A percentile compares a stretch with the other conserved stretches of the same genome.
Conservation (phyloP, 139 green algal genomes). For the Chlamydomonas incerta region DNA sequence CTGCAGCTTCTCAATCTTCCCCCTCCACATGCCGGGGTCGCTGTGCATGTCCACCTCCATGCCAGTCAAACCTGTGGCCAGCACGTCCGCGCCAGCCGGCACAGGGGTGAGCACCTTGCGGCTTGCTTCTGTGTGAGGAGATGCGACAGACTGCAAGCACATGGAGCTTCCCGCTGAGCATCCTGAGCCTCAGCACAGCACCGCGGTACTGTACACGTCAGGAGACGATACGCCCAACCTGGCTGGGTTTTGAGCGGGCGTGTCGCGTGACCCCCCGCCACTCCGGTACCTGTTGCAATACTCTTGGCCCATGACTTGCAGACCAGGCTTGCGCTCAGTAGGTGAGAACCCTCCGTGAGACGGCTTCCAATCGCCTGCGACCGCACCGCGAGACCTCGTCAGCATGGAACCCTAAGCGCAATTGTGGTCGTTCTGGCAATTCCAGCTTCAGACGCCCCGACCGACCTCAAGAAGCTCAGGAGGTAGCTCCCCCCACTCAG, state of each 20-base stretch:
- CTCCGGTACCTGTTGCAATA: not conserved
- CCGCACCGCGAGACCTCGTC: no score
- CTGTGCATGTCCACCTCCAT: slow-evolving; percentile 48
- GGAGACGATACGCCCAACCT: not conserved
- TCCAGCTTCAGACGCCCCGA: no score
- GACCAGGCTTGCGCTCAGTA: slow-evolving; percentile 3
- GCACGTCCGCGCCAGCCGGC: no score
- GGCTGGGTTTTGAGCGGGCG: no score
- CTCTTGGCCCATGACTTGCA: slow-evolving; percentile 32
- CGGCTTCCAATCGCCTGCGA: slow-evolving; percentile 25
- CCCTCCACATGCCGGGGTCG: slow-evolving; percentile 15
- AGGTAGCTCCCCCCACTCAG: slow-evolving; percentile 7
- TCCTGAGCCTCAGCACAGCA: no score
- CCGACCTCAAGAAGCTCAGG: slow-evolving; percentile 33
- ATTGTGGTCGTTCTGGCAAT: no score
- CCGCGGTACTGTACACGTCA: no score
- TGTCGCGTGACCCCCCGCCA: not conserved
- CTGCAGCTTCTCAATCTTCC: slow-evolving; percentile 11
- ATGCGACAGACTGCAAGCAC: no score
- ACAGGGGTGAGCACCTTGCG: no score
- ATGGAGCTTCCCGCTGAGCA: no score
- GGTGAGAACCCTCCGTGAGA: slow-evolving; percentile 12
- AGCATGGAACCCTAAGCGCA: no score
- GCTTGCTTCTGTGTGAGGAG: no score
- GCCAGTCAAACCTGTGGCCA: slow-evolving; percentile 15